These are phyloP conservation scores for Hsuehochloa calcarea DNA, from an alignment of 176 grass and related monocot genomes.

Conservation along the genomic window DNA sequence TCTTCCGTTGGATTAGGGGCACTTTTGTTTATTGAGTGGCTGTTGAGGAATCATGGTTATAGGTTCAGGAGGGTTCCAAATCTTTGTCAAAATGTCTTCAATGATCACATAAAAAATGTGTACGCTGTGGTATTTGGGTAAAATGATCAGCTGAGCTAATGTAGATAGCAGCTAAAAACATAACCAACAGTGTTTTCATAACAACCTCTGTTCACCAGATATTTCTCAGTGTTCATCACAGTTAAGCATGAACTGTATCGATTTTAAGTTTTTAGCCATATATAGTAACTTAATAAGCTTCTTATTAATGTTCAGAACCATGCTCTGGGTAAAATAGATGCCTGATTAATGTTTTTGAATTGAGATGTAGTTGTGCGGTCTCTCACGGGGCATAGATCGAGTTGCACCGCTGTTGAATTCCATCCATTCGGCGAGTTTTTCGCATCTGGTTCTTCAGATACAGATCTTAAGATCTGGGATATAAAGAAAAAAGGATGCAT, in stretches of 20 bases:
- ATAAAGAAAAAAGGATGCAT: conserved; percentile 99
- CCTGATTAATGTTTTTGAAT: conserved; percentile 42
- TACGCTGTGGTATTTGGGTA: neutral
- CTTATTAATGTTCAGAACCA: neutral
- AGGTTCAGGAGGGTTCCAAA: neutral
- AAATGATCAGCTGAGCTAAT: conserved; percentile 3
- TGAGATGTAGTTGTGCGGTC: conserved; percentile 78
- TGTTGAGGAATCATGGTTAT: neutral
- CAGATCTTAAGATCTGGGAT: conserved; percentile 97
- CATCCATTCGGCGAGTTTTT: conserved; percentile 99
- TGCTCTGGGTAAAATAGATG: conserved; percentile 26
- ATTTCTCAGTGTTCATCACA: neutral
- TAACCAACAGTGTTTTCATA: neutral
- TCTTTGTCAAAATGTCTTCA: neutral
- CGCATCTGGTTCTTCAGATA: conserved; percentile 91
- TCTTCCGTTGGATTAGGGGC: neutral
- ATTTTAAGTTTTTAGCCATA: conserved; percentile 33
- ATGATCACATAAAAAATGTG: neutral
- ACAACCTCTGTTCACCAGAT: neutral
- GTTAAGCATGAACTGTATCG: neutral
- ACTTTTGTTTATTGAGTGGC: neutral
- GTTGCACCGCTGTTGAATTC: conserved; percentile 84
- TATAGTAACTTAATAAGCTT: neutral
- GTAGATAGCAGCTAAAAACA: neutral
- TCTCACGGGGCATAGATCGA: conserved; percentile 74